A percentile compares a stretch with the other conserved stretches of the same genome.
Conservation (phyloP, 371 early-diverging fungal species). For the Mucor saturninus region DNA sequence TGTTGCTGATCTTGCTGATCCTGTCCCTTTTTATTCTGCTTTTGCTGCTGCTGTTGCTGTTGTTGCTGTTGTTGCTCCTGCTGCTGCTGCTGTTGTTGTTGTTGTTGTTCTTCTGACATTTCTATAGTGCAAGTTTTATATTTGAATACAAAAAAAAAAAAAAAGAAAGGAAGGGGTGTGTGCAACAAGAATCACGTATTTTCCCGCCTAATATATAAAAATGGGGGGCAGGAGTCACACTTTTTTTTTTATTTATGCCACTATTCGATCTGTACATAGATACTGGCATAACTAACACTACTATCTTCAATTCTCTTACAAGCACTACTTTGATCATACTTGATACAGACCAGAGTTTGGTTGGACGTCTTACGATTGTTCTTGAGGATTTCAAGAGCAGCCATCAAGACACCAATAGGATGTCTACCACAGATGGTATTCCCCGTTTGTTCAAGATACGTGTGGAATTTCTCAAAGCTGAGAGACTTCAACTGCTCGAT, state of each 20-base stretch:
- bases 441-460: conserved; percentile 72
- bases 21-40: conserved; percentile 1
- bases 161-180: conserved; percentile 1
- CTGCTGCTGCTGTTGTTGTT: conserved; percentile 14
- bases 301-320: conserved; percentile 58
- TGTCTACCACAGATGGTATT: conserved; percentile 96
- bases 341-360: conserved; percentile 59
- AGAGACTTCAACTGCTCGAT: conserved; percentile 75
- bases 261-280: conserved; percentile 29
- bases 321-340: conserved; percentile 84
- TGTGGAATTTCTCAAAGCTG: conserved; percentile 62
- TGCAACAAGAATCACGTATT: background rate
- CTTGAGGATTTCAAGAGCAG: conserved; percentile 51
- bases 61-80: conserved; percentile 8
- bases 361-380: conserved; percentile 8
- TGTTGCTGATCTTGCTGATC: conserved; percentile 14
- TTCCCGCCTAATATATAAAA: background rate
- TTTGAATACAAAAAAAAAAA: background rate
- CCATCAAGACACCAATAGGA: conserved; percentile 85
- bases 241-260: background rate
- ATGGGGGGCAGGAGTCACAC: background rate
- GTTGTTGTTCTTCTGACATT: conserved; percentile 18
- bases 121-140: background rate
- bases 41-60: conserved; percentile 7
- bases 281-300: conserved; percentile 79